phyloP scores from a whole-genome alignment of 2,329 filamentous ascomycete genomes.

The Alternaria metachromatica region DNA sequence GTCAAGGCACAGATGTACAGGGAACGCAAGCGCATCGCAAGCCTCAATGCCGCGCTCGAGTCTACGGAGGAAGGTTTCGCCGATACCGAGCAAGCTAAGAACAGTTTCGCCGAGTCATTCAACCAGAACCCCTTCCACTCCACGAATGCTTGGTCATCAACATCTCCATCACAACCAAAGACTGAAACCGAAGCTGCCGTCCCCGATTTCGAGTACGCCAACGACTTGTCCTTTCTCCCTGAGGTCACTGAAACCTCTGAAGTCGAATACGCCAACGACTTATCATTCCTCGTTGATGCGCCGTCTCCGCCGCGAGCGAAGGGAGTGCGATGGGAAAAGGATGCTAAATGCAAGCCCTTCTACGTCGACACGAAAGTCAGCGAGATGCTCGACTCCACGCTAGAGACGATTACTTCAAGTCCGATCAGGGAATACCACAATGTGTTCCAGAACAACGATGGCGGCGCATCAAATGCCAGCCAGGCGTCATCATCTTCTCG shows the following conservation, averaged over 20 bases:
- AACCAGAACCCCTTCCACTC: conserved; percentile 16
- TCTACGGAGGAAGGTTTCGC: conserved; percentile 10
- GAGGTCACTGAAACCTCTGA: conserved; percentile 7
- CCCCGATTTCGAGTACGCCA: conserved; percentile 13
- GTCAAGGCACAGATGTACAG: conserved; percentile 14
- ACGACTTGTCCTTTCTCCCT: conserved; percentile 23
- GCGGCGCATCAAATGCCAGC: neutral
- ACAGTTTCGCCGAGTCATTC: conserved; percentile 6
- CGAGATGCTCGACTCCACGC: conserved; percentile 32
- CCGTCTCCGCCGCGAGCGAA: conserved; percentile 8
- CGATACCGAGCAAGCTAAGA: conserved; percentile 8
- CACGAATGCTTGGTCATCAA: conserved; percentile 4
- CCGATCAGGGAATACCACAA: conserved; percentile 11
- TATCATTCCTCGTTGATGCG: conserved; percentile 25
- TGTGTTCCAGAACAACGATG: conserved; percentile 11
- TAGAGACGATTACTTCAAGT: conserved; percentile 24
- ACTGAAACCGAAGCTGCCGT: neutral
- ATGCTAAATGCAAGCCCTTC: conserved; percentile 21
- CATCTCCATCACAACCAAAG: neutral
- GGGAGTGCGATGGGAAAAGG: conserved; percentile 20
- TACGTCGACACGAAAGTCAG: conserved; percentile 27
- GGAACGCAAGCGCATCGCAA: conserved; percentile 8
- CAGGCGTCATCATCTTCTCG: neutral
- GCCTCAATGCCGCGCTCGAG: neutral
- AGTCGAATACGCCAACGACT: conserved; percentile 22